Base-by-base conservation (phyloP, 2,329 filamentous ascomycete species). In the Cladosporium sp. region DNA sequence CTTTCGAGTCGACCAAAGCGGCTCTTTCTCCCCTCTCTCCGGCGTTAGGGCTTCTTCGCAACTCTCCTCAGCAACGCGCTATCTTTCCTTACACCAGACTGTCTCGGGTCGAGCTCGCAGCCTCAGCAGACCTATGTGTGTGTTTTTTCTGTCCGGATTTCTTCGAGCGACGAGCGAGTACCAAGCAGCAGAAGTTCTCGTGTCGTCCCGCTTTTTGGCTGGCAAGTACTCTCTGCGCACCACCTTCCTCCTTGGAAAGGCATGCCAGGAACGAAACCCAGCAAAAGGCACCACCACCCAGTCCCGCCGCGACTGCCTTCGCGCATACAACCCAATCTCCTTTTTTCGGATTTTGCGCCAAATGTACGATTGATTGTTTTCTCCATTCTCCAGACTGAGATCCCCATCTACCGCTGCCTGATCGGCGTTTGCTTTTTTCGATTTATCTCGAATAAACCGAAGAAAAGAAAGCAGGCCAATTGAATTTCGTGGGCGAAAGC, bases 221-320 rank as follows among this genome's bases (percentile, higher is more conserved):
- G n/a, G 17, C 3, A 13, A 41, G 13, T 5, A 24, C 12, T 39
- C 18, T 41, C 6, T n/a, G 2, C 19, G 11, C n/a, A 18, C n/a
- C 12, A 3, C 11, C 22, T 38, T 27, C 22, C 22, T 27, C n/a
- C n/a, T n/a, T n/a, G n/a, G n/a, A n/a, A n/a, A 27, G 22, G 22
- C 4, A 27, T 27, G 4, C 22, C n/a, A 8, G 12, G 34, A 38
- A 15, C 7, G 7, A 11, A n/a, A 12, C 8, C 20, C 43, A 39
- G 43, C 43, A 40, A 34, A 6, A 17, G 13, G n/a, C n/a, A 15
- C 20, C 37, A 48, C 45, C 45, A 48, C 37, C 27, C 24, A 24
- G 4, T 15, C 13, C 27, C n/a, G n/a, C n/a, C 37, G 45, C 45
- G 45, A 38, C 45, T 48, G 37, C 45, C 45, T 48, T 48, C 37